Conservation (phyloP, 1,284 basidiomycete genomes). For the Coriolopsis trogii region DNA sequence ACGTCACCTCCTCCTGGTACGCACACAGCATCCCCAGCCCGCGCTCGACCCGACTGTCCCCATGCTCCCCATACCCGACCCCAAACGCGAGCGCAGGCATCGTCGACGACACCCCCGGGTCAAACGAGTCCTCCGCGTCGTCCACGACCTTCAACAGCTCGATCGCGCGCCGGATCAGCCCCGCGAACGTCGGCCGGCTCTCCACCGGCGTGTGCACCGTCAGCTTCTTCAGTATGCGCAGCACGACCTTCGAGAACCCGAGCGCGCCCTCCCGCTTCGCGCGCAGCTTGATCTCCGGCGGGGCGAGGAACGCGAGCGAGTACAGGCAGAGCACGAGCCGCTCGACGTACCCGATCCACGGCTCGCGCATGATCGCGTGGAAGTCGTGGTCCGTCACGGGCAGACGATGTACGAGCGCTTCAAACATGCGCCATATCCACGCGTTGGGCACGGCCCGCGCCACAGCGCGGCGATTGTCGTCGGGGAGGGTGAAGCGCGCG, state of each 20-base stretch:
- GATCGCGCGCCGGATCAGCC: slow-evolving; percentile 75
- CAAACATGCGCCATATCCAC: slow-evolving; percentile 67
- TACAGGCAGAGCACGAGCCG: slow-evolving; percentile 82
- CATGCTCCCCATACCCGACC: slow-evolving; percentile 77
- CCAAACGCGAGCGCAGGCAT: slow-evolving; percentile 67
- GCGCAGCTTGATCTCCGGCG: slow-evolving; percentile 69
- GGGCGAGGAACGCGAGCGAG: slow-evolving; percentile 83
- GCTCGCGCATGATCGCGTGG: slow-evolving; percentile 59
- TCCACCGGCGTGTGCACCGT: slow-evolving; percentile 50
- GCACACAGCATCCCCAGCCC: slow-evolving; percentile 78
- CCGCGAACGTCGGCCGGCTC: slow-evolving; percentile 56
- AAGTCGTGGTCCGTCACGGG: slow-evolving; percentile 83
- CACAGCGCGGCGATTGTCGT: slow-evolving; percentile 81
- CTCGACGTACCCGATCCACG: slow-evolving; percentile 82
- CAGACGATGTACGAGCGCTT: slow-evolving; percentile 77
- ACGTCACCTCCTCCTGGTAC: slow-evolving; percentile 66
- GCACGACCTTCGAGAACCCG: slow-evolving; percentile 63
- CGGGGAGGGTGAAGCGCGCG: slow-evolving; percentile 73
- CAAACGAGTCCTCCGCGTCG: slow-evolving; percentile 76
- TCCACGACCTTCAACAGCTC: slow-evolving; percentile 88
- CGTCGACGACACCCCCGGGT: slow-evolving; percentile 51
- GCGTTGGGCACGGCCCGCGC: slow-evolving; percentile 58
- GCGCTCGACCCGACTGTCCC: slow-evolving; percentile 62
- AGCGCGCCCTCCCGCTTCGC: slow-evolving; percentile 65
- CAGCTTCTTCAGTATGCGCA: slow-evolving; percentile 67